A percentile compares a stretch with the other conserved stretches of the same genome.
Evolutionary conservation across 1,284 basidiomycete genomes (phyloP).

Genomic region (Trichosporon faecale): DNA sequence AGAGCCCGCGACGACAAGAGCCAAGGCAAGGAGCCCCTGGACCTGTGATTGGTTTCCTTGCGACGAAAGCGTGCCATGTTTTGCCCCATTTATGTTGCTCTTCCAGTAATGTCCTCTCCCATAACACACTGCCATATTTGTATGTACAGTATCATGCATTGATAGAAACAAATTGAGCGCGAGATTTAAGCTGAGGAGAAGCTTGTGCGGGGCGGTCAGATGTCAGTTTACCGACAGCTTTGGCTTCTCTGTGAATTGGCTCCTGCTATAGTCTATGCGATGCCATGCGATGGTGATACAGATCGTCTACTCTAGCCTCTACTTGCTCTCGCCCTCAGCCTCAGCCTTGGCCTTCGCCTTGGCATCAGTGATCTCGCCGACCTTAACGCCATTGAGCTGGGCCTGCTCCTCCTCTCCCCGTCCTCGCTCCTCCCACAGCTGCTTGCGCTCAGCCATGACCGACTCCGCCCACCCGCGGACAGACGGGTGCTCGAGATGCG

Average conservation of each 20-base stretch:
- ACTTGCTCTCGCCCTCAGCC: not conserved
- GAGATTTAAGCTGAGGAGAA: too few relatives aligned
- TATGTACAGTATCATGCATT: constrained; percentile 14
- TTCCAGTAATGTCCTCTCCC: not conserved
- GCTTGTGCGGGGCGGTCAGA: too few relatives aligned
- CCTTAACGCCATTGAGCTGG: constrained; percentile 31
- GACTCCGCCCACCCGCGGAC: constrained; percentile 71
- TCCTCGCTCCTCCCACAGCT: constrained; percentile 45
- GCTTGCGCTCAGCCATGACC: constrained; percentile 59
- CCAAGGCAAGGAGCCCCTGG: not conserved
- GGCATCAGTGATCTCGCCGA: constrained; percentile 23
- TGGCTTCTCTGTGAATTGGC: too few relatives aligned
- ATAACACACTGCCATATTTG: constrained; percentile 12
- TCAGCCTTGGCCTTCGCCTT: not conserved
- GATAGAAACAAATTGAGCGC: not conserved
- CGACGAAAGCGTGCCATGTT: not conserved
- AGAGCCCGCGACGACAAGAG: not conserved
- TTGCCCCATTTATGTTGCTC: not conserved
- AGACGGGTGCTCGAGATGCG: constrained; percentile 67
- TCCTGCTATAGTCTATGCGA: not conserved
- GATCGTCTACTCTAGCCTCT: constrained; percentile 1
- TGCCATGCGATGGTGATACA: constrained; percentile 7
- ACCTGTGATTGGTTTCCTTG: not conserved
- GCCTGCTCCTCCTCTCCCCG: constrained; percentile 37
- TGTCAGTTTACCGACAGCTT: too few relatives aligned